A percentile compares a stretch with the other conserved stretches of the same genome.
phyloP scores from a whole-genome alignment of 768 basidiomycete species.

The Xerocomus brunneocitrinus region DNA sequence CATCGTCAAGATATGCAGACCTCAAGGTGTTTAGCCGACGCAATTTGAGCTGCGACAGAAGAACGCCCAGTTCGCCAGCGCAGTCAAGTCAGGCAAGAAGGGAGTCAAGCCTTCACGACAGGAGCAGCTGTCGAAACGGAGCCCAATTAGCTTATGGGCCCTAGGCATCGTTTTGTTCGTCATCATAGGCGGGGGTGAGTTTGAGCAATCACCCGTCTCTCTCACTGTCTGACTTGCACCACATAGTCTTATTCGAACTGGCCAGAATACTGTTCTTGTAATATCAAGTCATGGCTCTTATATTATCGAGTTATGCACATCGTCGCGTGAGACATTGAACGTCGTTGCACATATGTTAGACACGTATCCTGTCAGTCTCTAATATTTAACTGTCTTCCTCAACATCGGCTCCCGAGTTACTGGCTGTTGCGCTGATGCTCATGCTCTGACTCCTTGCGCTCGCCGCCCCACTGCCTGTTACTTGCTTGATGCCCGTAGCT shows the following conservation, averaged over 20 bases:
- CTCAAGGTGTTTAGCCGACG: constrained; percentile 49
- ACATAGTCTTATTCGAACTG: constrained; percentile 70
- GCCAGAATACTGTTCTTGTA: constrained; percentile 62
- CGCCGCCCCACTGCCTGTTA: constrained; percentile 27
- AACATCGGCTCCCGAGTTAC: constrained; percentile 49
- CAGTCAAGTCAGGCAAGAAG: constrained; percentile 71
- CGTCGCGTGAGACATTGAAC: constrained; percentile 2
- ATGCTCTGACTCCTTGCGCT: constrained; percentile 56
- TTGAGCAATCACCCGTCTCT: background rate
- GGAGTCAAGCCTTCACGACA: constrained; percentile 67
- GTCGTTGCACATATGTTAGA: constrained; percentile 11
- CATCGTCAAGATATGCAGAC: background rate
- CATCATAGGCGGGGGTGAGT: constrained; percentile 72
- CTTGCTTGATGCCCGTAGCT: constrained; percentile 15
- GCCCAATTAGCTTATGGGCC: constrained; percentile 73
- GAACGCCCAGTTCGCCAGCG: constrained; percentile 76
- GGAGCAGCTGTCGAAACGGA: constrained; percentile 65
- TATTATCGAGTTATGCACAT: background rate
- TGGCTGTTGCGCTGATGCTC: constrained; percentile 51
- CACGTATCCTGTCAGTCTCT: constrained; percentile 3
- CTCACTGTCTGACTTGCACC: constrained; percentile 7
- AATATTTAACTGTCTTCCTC: constrained; percentile 27
- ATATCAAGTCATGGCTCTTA: background rate
- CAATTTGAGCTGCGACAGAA: constrained; percentile 78
- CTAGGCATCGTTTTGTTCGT: constrained; percentile 73